These are phyloP conservation scores for Phytopythium kandeliae DNA, from an alignment of 352 stramenopile genomes.

Conservation along the genomic window DNA sequence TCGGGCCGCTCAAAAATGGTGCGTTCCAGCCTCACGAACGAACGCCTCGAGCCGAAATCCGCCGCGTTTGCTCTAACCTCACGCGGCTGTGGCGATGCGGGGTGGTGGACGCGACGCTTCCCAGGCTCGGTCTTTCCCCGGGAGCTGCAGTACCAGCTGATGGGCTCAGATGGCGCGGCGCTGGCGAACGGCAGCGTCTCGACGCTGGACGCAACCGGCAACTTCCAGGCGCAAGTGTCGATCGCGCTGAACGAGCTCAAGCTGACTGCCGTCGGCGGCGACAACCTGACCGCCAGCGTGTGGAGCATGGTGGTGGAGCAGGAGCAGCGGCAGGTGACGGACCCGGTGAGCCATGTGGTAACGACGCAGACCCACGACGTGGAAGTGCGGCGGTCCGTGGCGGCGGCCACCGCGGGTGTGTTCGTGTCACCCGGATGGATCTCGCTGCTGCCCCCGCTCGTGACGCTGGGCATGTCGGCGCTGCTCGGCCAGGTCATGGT, in stretches of 20 bases:
- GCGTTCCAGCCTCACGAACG: no score
- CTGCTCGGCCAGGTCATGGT: slow-evolving; percentile 75
- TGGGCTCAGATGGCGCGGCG: slow-evolving; percentile 37
- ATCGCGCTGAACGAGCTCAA: slow-evolving; percentile 37
- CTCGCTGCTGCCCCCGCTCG: slow-evolving; percentile 62
- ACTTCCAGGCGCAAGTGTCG: slow-evolving; percentile 47
- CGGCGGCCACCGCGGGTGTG: slow-evolving; percentile 29
- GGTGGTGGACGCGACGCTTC: no score
- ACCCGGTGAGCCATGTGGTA: slow-evolving; percentile 2
- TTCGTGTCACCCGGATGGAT: slow-evolving; percentile 69
- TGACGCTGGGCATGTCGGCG: slow-evolving; percentile 74
- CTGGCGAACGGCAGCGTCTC: slow-evolving; percentile 58
- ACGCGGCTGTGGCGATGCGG: no score
- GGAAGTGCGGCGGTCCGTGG: slow-evolving; percentile 16
- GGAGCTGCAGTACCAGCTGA: slow-evolving; percentile 45
- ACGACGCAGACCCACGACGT: slow-evolving; percentile 15
- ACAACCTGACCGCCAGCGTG: slow-evolving; percentile 51
- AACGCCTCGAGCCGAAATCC: no score
- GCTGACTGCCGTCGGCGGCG: slow-evolving; percentile 32
- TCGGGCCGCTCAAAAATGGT: slow-evolving; percentile 77
- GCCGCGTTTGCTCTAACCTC: no score
- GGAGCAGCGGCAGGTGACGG: slow-evolving; percentile 2
- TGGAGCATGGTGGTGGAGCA: slow-evolving; percentile 16
- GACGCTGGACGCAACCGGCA: slow-evolving; percentile 61
- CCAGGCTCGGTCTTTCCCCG: slow-evolving; percentile 66